Percentiles rank a stretch among this genome's conserved stretches.
Conservation (phyloP, 1,139 yeast genomes). For the Arxiozyma slooffiae region DNA sequence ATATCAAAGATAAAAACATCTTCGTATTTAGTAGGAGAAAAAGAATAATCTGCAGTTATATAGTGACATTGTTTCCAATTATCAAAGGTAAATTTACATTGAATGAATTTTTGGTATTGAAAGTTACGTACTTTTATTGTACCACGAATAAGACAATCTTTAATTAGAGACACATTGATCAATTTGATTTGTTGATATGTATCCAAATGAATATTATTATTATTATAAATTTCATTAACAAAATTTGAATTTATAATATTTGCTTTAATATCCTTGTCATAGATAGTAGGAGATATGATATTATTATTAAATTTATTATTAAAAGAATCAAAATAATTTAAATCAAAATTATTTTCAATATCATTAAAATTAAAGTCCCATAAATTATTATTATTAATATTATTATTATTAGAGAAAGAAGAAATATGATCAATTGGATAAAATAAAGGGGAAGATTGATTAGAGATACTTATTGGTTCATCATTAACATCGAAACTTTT, state of each 20-base stretch:
- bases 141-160: conserved; percentile 8
- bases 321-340: neutral
- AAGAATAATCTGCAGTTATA: conserved; percentile 17
- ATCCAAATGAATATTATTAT: neutral
- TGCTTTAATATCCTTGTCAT: neutral
- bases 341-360: conserved; percentile 2
- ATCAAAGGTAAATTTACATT: conserved; percentile 23
- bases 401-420: neutral
- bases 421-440: conserved; percentile 4
- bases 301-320: neutral
- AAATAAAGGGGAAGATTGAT: conserved; percentile 22
- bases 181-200: neutral
- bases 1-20: conserved; percentile 25
- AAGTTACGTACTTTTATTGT: conserved; percentile 19
- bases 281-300: neutral
- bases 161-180: neutral
- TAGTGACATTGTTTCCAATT: conserved; percentile 23
- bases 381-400: neutral
- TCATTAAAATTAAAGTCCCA: conserved; percentile 4
- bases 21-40: conserved; percentile 17
- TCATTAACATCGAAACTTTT: conserved; percentile 24
- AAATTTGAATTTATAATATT: conserved; percentile 5
- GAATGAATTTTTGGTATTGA: conserved; percentile 21
- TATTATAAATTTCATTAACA: neutral
- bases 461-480: conserved; percentile 27